phyloP scores from a whole-genome alignment of 2,329 filamentous ascomycete species.

The Coniochaeta prunicola region DNA sequence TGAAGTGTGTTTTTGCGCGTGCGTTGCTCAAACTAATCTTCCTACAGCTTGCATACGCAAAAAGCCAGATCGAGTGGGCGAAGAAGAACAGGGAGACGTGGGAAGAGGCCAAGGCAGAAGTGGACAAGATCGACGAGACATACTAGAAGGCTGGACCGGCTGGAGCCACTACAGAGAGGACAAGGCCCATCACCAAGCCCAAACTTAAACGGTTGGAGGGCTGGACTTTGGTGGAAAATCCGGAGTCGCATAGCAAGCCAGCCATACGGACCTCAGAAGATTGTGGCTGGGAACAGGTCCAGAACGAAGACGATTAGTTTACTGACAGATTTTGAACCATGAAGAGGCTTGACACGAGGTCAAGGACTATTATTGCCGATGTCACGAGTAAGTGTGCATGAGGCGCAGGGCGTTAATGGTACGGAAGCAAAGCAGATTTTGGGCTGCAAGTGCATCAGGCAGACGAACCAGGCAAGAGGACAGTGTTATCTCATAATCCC shows the following conservation, averaged over 20 bases:
- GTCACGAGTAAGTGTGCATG: neutral
- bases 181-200: neutral
- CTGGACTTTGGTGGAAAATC: neutral
- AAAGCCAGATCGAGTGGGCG: constrained; percentile 91
- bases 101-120: constrained; percentile 83
- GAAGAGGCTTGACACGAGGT: neutral
- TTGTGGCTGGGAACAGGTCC: neutral
- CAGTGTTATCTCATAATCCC: neutral
- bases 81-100: constrained; percentile 85
- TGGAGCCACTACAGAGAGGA: neutral
- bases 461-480: neutral
- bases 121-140: constrained; percentile 73
- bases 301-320: neutral
- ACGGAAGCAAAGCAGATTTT: neutral
- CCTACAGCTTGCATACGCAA: constrained; percentile 76
- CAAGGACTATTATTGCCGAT: neutral
- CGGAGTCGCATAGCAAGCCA: neutral
- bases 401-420: neutral
- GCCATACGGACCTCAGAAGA: neutral
- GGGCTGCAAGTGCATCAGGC: neutral
- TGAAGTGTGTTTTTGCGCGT: neutral
- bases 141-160: constrained; percentile 19
- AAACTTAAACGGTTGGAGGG: neutral
- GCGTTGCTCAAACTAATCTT: neutral
- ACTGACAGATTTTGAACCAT: neutral